Conservation (phyloP, 306 rosid genomes). For the Spatholobus suberectus region DNA sequence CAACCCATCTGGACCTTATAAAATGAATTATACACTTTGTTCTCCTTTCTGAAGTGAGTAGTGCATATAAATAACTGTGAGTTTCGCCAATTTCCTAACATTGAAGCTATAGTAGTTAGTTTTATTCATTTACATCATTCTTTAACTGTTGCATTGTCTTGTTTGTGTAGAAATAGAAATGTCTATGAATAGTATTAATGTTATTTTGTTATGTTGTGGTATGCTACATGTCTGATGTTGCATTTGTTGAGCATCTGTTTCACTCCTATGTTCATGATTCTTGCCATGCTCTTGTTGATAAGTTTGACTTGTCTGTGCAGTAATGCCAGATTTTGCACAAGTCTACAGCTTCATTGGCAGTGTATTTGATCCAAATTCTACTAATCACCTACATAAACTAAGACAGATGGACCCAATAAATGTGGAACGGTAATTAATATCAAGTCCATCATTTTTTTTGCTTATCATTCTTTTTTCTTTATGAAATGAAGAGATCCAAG, state of each 20-base stretch:
- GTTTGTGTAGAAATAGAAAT: neutral
- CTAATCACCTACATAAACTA: constrained; percentile 73
- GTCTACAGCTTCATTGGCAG: constrained; percentile 85
- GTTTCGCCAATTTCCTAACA: neutral
- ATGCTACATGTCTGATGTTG: neutral
- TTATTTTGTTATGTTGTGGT: neutral
- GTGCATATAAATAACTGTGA: neutral
- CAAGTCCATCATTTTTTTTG: neutral
- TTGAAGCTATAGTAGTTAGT: neutral
- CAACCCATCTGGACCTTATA: constrained; percentile 1
- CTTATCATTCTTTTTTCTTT: neutral
- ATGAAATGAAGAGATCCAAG: neutral
- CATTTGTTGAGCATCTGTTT: constrained; percentile 1
- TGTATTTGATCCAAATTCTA: constrained; percentile 75
- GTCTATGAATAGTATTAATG: neutral
- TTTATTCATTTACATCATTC: constrained; percentile 21
- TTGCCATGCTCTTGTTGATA: constrained; percentile 33
- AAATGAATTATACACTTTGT: neutral
- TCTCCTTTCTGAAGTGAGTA: constrained; percentile 1
- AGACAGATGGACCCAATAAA: constrained; percentile 86
- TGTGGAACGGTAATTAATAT: constrained; percentile 74
- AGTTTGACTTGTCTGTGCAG: constrained; percentile 54
- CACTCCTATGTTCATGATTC: constrained; percentile 7
- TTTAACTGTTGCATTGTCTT: constrained; percentile 11
- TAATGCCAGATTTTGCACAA: constrained; percentile 84